These are phyloP conservation scores for Fusarium musae DNA, from an alignment of 2,329 filamentous ascomycete genomes.

Conservation along the genomic window DNA sequence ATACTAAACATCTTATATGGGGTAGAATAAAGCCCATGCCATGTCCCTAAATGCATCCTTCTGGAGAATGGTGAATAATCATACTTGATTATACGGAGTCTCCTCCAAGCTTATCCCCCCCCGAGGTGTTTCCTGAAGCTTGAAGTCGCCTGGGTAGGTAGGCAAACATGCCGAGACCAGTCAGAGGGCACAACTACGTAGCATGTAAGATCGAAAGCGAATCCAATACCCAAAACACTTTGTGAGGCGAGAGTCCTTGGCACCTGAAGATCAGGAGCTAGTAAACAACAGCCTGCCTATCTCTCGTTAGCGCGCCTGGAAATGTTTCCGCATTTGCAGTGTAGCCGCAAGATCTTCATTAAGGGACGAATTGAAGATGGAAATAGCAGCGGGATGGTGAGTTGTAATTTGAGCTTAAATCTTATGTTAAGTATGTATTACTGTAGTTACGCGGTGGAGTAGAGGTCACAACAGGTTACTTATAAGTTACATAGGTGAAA, in stretches of 20 bases:
- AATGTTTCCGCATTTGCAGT: background rate
- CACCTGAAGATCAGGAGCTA: conserved; percentile 1
- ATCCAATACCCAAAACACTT: conserved; percentile 10
- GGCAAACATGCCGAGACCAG: background rate
- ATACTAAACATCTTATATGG: background rate
- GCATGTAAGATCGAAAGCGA: conserved; percentile 5
- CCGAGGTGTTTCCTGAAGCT: background rate
- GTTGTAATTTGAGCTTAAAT: background rate
- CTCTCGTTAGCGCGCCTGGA: conserved; percentile 7
- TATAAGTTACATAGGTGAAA: background rate
- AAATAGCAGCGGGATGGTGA: conserved; percentile 2
- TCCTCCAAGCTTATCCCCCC: background rate
- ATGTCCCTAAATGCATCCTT: too few relatives aligned
- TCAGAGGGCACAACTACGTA: background rate
- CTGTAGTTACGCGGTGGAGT: background rate
- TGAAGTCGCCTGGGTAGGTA: background rate
- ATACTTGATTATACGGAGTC: background rate
- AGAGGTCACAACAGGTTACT: background rate
- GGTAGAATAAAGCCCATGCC: background rate
- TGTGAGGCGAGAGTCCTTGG: conserved; percentile 2
- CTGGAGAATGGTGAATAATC: background rate
- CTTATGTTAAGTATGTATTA: background rate
- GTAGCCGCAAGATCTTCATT: conserved; percentile 5
- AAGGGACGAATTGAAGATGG: background rate
- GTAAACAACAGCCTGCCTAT: conserved; percentile 18